Base-by-base conservation (phyloP, 257 asterid species). In the Primulina huaijiensis region DNA sequence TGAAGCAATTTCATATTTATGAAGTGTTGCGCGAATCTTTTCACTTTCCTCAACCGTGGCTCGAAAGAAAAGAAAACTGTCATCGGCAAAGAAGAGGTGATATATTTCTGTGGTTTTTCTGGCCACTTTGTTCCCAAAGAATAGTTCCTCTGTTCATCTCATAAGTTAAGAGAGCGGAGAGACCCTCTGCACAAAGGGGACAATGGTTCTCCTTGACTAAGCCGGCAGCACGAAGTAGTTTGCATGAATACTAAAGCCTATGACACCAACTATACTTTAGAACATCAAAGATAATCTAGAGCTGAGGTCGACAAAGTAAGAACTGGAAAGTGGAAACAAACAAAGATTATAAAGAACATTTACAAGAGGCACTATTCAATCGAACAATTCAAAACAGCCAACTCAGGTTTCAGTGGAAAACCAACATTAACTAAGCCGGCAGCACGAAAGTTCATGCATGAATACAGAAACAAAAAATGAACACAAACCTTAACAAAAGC, bases 401-500 rank as follows among this genome's bases (percentile, higher is more conserved):
- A 16, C 7, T 4, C 53, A 43, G 53, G 53, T 16, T 16, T 50
- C 56, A 16, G 56, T 50, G n/a, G 3, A 14, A 43, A 43, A 43
- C 17, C 53, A 43, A 43, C n/a, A 14, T 16, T 50, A 50, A 50
- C 7, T 1, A 50, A 50, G 20, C 20, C 20, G 2, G 19, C 8
- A 50, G 0, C 8, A 50, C 5, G 19, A 50, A 14, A 50, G 2
- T 50, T 50, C 56, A 50, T 14, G 56, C n/a, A 35, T 14, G 11
- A 33, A 46, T 38, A 21, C 17, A 50, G 33, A 14, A 61, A 21
- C 11, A 50, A 11, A 27, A 1, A 29, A 27, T 31, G 43, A 10
- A 10, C 35, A 53, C 55, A 14, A 71, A 87, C 92, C 95, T 88
- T 83, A 66, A 88, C 89, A 73, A 88, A 88, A 67, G 88, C 70